Percentiles rank a stretch among this genome's conserved stretches.
Conservation (phyloP, 2,329 filamentous ascomycete species). For the Fusarium nygamai region DNA sequence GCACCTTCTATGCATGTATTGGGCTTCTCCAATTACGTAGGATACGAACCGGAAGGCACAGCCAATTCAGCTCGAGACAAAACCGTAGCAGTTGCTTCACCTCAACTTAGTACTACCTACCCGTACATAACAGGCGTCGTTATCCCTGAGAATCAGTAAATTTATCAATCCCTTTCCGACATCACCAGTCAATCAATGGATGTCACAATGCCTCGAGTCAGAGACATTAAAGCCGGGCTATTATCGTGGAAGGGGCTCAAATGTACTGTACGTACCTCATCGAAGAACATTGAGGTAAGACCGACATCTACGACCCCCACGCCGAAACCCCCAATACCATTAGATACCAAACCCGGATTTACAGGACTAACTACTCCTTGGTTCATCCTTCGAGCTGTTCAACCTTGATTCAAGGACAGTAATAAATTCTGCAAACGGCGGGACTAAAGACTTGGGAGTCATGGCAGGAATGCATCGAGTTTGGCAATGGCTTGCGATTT, state of each 20-base stretch:
- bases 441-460: background rate
- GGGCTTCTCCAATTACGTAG: background rate
- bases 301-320: constrained; percentile 8
- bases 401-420: background rate
- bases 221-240: constrained; percentile 8
- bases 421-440: background rate
- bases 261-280: background rate
- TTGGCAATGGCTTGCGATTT: background rate
- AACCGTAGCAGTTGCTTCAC: background rate
- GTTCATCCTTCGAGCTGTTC: background rate
- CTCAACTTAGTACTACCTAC: background rate
- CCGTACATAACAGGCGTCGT: background rate
- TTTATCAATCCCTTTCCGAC: background rate
- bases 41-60: background rate
- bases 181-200: background rate
- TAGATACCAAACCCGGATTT: background rate
- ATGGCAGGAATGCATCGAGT: constrained; percentile 6
- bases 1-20: background rate
- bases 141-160: background rate
- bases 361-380: background rate
- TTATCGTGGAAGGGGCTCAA: constrained; percentile 10
- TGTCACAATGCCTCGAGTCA: background rate
- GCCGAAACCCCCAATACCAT: constrained; percentile 6
- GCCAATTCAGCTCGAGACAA: background rate
- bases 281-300: background rate